phyloP scores from a whole-genome alignment of 2,329 filamentous ascomycete genomes.

The Beauveria caledonica region DNA sequence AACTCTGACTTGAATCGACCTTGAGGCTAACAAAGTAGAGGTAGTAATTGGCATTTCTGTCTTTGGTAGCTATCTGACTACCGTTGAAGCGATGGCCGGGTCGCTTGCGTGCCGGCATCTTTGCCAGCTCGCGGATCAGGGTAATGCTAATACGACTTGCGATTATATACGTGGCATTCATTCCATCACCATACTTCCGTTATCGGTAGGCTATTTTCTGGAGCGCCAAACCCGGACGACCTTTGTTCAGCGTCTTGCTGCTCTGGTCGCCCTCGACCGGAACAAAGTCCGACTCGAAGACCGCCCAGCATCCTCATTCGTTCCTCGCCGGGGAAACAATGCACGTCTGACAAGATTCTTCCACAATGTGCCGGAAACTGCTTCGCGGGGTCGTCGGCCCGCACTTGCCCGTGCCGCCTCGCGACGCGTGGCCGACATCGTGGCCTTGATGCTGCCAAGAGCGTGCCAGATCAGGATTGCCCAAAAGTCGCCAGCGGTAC shows the following conservation, averaged over 20 bases:
- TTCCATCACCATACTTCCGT: no score
- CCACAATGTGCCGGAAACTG: not conserved
- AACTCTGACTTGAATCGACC: no score
- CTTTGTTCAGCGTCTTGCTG: no score
- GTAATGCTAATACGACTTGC: slow-evolving; percentile 46
- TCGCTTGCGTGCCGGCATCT: no score
- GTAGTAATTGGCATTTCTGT: no score
- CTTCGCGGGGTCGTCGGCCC: not conserved
- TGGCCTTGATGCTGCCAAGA: not conserved
- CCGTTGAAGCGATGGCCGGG: no score
- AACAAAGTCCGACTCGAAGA: not conserved
- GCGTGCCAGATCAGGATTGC: not conserved
- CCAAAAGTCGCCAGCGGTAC: not conserved
- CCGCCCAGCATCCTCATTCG: not conserved
- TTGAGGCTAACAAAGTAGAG: no score
- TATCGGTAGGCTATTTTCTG: no score
- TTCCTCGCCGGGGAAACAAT: not conserved
- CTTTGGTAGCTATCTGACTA: no score
- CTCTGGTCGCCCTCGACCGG: no score
- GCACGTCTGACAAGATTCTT: not conserved
- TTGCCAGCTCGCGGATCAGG: slow-evolving; percentile 51
- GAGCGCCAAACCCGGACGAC: no score
- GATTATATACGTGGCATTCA: slow-evolving; percentile 55
- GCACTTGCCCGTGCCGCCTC: not conserved
- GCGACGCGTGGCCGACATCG: no score